These are phyloP conservation scores for Pinus albicaulis DNA, from an alignment of 75 land plant species.

Conservation along the genomic window DNA sequence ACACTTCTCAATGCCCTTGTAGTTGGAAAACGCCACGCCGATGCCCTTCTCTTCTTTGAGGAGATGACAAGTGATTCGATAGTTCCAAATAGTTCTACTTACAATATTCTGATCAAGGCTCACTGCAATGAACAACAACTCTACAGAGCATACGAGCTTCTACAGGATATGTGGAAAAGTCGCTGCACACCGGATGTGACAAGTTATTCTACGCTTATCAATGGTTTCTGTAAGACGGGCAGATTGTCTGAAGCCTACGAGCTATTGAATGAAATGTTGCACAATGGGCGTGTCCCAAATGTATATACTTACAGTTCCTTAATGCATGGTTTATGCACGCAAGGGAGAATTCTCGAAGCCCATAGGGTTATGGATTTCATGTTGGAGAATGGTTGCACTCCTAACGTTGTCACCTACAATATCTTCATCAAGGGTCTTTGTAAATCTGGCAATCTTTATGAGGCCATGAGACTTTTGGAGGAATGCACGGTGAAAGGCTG, in stretches of 20 bases:
- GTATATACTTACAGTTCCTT: conserved; percentile 43
- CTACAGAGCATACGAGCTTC: conserved; percentile 20
- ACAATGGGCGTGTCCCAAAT: conserved; percentile 36
- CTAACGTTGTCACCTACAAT: conserved; percentile 29
- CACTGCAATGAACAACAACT: conserved; percentile 34
- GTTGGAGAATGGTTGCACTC: conserved; percentile 24
- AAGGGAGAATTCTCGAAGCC: conserved; percentile 49
- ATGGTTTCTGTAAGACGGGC: conserved; percentile 56
- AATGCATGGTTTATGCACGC: conserved; percentile 56
- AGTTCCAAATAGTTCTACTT: conserved; percentile 57
- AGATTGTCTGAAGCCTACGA: conserved; percentile 38
- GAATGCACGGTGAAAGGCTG: conserved; percentile 10
- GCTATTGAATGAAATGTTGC: conserved; percentile 51
- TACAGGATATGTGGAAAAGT: conserved; percentile 24
- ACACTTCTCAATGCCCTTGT: conserved; percentile 48
- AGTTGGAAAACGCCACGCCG: conserved; percentile 25
- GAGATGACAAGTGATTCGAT: conserved; percentile 20
- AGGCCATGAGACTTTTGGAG: conserved; percentile 9
- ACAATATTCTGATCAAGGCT: conserved; percentile 62
- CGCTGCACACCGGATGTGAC: conserved; percentile 47
- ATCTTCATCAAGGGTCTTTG: conserved; percentile 22
- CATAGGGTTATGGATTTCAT: conserved; percentile 25
- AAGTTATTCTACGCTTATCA: conserved; percentile 69
- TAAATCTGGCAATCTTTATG: conserved; percentile 1
- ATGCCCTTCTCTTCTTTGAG: conserved; percentile 40